A percentile compares a stretch with the other conserved stretches of the same genome.
phyloP scores from a whole-genome alignment of 208 protist species.

The Perkinsela sp. region DNA sequence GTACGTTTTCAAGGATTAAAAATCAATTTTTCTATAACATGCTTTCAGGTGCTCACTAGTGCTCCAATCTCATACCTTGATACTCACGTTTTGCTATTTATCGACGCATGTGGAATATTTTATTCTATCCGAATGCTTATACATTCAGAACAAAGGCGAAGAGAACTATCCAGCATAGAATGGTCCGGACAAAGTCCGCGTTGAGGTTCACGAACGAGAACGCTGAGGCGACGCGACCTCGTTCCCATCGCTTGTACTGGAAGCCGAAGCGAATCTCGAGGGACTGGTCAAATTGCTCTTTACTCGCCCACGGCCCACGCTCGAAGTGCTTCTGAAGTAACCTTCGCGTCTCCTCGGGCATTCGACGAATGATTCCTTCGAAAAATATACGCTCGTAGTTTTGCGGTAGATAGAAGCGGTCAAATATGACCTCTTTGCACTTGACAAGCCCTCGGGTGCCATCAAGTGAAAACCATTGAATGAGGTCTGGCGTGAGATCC shows the following conservation, averaged over 20 bases:
- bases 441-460: not conserved
- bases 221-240: not conserved
- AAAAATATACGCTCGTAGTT: not conserved
- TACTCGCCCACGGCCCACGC: not conserved
- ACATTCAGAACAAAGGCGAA: no score
- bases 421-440: not conserved
- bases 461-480: not conserved
- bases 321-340: not conserved
- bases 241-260: not conserved
- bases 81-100: no score
- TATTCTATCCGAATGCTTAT: no score
- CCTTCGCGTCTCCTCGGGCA: not conserved
- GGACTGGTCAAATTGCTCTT: not conserved
- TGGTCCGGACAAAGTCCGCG: not conserved
- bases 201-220: not conserved
- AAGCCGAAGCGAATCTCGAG: not conserved
- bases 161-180: not conserved
- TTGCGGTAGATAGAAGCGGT: not conserved
- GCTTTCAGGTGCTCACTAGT: no score
- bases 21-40: no score
- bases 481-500: not conserved
- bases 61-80: no score
- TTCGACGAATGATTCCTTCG: not conserved
- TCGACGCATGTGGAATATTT: no score
- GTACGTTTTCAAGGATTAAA: no score